Evolutionary conservation across 768 basidiomycete species (phyloP).

Genomic region (Suillus bovinus): DNA sequence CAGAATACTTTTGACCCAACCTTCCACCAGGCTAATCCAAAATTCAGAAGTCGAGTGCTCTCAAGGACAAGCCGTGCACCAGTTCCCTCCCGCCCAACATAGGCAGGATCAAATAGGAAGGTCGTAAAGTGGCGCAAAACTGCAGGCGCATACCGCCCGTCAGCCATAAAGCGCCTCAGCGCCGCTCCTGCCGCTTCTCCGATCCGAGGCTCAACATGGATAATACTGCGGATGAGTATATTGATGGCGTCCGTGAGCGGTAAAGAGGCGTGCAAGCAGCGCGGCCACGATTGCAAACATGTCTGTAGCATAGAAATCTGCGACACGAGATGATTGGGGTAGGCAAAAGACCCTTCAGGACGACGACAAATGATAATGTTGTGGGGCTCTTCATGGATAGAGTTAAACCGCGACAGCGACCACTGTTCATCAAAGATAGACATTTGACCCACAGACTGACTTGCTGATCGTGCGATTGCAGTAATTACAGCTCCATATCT

Average conservation of each 20-base stretch:
- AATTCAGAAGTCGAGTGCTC: constrained; percentile 59
- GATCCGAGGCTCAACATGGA: constrained; percentile 80
- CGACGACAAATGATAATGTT: constrained; percentile 70
- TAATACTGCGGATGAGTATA: constrained; percentile 77
- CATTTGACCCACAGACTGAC: constrained; percentile 70
- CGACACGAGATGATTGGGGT: constrained; percentile 57
- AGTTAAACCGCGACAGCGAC: constrained; percentile 54
- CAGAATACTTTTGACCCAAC: constrained; percentile 57
- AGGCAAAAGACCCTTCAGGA: constrained; percentile 61
- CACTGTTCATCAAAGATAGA: constrained; percentile 86
- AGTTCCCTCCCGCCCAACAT: constrained; percentile 63
- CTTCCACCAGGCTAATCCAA: constrained; percentile 73
- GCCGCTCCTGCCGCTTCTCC: constrained; percentile 68
- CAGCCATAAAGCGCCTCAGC: constrained; percentile 70
- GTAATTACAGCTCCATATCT: constrained; percentile 58
- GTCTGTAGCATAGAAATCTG: constrained; percentile 74
- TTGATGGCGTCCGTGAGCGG: constrained; percentile 65
- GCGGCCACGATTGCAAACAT: constrained; percentile 83
- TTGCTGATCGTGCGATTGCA: constrained; percentile 57
- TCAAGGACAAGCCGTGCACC: constrained; percentile 66
- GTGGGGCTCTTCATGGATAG: constrained; percentile 63
- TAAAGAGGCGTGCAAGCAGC: constrained; percentile 62
- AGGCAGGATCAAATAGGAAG: constrained; percentile 72
- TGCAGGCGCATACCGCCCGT: constrained; percentile 51
- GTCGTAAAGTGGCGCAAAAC: constrained; percentile 66